These are phyloP conservation scores for Firmiana major DNA, from an alignment of 345 rosid genomes.

Conservation along the genomic window DNA sequence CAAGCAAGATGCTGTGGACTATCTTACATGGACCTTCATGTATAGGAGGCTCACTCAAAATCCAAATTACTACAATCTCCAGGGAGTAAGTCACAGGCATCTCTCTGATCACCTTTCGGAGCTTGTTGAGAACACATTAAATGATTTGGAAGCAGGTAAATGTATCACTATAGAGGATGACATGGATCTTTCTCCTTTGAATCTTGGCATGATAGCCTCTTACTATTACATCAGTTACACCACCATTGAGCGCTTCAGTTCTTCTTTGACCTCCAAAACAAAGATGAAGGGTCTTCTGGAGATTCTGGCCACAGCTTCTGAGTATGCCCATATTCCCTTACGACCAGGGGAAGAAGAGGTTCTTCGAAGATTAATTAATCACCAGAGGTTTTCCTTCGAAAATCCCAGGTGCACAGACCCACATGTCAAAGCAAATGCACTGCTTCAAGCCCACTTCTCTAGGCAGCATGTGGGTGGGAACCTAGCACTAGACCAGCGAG, in stretches of 20 bases:
- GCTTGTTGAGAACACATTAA: conserved; percentile 83
- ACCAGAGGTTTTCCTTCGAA: conserved; percentile 89
- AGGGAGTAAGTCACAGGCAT: conserved; percentile 91
- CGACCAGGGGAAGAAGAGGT: conserved; percentile 89
- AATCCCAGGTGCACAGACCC: conserved; percentile 73
- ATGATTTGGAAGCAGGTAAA: conserved; percentile 76
- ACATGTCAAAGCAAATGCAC: conserved; percentile 81
- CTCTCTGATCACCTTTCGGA: conserved; percentile 96
- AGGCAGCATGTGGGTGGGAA: conserved; percentile 73
- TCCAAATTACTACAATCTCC: conserved; percentile 95
- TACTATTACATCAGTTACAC: conserved; percentile 84
- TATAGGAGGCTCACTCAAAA: conserved; percentile 87
- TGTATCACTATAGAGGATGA: conserved; percentile 78
- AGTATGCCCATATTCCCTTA: conserved; percentile 71
- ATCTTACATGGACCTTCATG: conserved; percentile 95
- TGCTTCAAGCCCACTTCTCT: conserved; percentile 94
- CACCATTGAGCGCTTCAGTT: conserved; percentile 88
- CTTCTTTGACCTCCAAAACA: conserved; percentile 71
- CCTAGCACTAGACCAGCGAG: conserved; percentile 73
- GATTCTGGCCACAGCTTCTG: conserved; percentile 82
- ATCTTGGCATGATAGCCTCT: conserved; percentile 89
- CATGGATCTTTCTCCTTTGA: conserved; percentile 69
- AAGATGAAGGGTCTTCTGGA: conserved; percentile 95
- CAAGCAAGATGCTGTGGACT: conserved; percentile 96
- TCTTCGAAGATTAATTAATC: conserved; percentile 70